Conservation (phyloP, 352 stramenopile species). For the Halophytophthora polymorphica region DNA sequence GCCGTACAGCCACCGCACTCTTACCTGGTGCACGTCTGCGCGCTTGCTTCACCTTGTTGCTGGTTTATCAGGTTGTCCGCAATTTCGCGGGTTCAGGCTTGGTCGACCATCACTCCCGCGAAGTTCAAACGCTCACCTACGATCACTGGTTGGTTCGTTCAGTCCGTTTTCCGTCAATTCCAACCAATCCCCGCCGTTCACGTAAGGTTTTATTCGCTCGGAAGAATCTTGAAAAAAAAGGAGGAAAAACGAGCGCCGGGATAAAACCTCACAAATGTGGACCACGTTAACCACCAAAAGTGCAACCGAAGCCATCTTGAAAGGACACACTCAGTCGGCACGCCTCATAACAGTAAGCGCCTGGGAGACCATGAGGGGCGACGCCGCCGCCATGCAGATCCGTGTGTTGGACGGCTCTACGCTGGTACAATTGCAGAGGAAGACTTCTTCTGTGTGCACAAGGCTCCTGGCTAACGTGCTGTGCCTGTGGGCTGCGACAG, state of each 20-base stretch:
- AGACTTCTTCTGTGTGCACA: neutral
- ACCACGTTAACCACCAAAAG: constrained; percentile 1
- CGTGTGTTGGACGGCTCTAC: constrained; percentile 34
- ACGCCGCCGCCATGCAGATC: constrained; percentile 26
- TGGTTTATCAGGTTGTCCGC: too few relatives aligned
- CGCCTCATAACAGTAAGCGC: neutral
- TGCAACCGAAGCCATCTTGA: constrained; percentile 13
- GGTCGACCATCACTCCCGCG: too few relatives aligned
- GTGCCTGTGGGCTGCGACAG: constrained; percentile 11
- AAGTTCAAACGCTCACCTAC: too few relatives aligned
- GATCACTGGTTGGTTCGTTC: too few relatives aligned
- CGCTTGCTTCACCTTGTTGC: too few relatives aligned
- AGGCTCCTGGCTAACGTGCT: neutral
- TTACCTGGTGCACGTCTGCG: too few relatives aligned
- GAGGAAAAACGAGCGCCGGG: neutral
- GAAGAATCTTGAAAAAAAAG: neutral
- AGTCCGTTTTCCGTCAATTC: too few relatives aligned
- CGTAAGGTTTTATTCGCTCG: neutral
- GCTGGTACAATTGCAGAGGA: constrained; percentile 20
- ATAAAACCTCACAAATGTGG: constrained; percentile 3
- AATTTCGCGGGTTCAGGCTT: too few relatives aligned
- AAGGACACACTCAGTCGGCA: constrained; percentile 13
- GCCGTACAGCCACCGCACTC: too few relatives aligned
- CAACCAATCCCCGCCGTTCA: too few relatives aligned
- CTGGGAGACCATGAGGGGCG: constrained; percentile 13